Evolutionary conservation across 208 protist species (phyloP), one percentile per base, ranked within the genome.

Genomic region (Porcisia hertigi): DNA sequence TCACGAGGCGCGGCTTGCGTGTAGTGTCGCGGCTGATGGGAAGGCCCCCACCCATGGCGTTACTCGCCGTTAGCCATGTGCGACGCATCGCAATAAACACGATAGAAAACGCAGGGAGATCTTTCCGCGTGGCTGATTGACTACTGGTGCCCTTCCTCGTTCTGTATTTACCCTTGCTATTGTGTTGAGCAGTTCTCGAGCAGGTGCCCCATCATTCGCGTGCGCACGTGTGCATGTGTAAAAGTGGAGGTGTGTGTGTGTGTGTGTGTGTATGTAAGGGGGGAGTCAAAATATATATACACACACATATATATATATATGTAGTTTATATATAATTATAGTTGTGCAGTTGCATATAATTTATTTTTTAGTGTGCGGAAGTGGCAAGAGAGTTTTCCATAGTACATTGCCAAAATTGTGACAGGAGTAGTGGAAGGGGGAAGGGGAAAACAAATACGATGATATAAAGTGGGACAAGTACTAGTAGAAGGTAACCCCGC

Each of bases 1-100:
- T 92, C 36, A 84, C 67, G 39, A 97, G 88, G 25, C 79, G 82
- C 0, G 88, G 88, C 43, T 73, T 80, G 72, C 91, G 87, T 25
- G 54, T 74, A 4, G 89, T 94, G 76, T 95, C 93, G 70, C 85
- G 80, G 80, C 91, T 69, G 5, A 89, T 34, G 9, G 86, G 69
- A 57, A 93, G 69, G 70, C 59, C 71, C 74, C 76, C 67, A 57
- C 58, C 69, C 63, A 75, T 34, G 39, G 49, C 73, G 47, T 47
- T 67, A 20, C 43, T 9, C 11, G 75, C 57, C 25, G 65, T 41
- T 34, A 18, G 69, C 1, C 12, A 39, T 2, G 69, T 86, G 18
- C 84, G 83, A 54, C 66, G 60, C 75, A 77, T 82, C 25, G 60
- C 52, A 23, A 47, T 5, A 36, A 58, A 47, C 3, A 72, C 16